phyloP scores from a whole-genome alignment of 192 early-diverging fungal genomes.

The Helicostylum pulchrum region DNA sequence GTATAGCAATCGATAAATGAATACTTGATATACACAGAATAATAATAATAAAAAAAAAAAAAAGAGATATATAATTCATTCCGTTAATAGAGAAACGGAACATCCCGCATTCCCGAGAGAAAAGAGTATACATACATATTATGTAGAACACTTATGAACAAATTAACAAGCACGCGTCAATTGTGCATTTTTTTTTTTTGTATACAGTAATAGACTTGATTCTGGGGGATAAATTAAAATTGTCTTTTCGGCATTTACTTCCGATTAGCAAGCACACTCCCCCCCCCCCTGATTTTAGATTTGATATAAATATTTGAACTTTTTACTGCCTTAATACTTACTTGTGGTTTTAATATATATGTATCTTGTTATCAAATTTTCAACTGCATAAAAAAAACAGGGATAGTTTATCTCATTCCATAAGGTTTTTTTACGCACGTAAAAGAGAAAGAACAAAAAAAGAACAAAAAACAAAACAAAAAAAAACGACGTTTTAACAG shows the following conservation, averaged over 20 bases:
- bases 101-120: slow-evolving; percentile 23
- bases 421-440: too few species aligned
- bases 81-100: slow-evolving; percentile 12
- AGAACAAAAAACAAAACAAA: too few species aligned
- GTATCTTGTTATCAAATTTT: too few species aligned
- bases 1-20: neutral
- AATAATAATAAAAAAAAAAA: too few species aligned
- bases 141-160: neutral
- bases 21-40: slow-evolving; percentile 1
- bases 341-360: too few species aligned
- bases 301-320: slow-evolving; percentile 4
- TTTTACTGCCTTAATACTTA: slow-evolving; percentile 7
- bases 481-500: too few species aligned
- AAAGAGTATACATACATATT: too few species aligned
- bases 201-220: slow-evolving; percentile 1
- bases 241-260: slow-evolving; percentile 20
- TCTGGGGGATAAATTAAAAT: slow-evolving; percentile 27
- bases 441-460: too few species aligned
- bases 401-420: too few species aligned
- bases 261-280: slow-evolving; percentile 7
- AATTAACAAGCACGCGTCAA: slow-evolving; percentile 10
- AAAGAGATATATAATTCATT: neutral
- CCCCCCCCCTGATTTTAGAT: neutral
- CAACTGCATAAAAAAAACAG: too few species aligned
- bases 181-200: slow-evolving; percentile 11